phyloP scores from a whole-genome alignment of 176 grass and related monocot genomes.

The Eragrostis nindensis region DNA sequence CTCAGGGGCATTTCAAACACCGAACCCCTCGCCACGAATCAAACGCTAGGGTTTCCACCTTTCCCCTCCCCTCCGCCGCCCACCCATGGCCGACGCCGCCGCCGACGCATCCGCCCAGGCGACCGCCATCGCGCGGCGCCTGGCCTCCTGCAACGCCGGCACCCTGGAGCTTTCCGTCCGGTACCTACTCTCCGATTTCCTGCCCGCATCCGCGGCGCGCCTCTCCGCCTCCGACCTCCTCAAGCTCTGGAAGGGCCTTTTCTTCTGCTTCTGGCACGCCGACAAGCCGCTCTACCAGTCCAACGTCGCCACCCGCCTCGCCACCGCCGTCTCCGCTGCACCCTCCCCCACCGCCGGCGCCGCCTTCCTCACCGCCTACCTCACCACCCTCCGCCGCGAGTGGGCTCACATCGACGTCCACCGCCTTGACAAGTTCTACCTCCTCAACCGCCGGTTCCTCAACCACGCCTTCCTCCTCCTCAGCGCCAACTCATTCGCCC shows the following conservation, averaged over 20 bases:
- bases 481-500: slow-evolving; percentile 52
- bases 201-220: slow-evolving; percentile 27
- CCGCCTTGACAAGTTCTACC: slow-evolving; percentile 97
- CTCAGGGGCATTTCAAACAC: slow-evolving; percentile 44
- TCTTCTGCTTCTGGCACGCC: slow-evolving; percentile 98
- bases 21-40: slow-evolving; percentile 39
- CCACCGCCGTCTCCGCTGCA: slow-evolving; percentile 54
- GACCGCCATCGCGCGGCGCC: slow-evolving; percentile 64
- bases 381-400: slow-evolving; percentile 85
- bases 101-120: slow-evolving; percentile 47
- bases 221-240: slow-evolving; percentile 61
- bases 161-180: slow-evolving; percentile 59
- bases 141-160: slow-evolving; percentile 64
- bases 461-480: slow-evolving; percentile 73
- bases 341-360: slow-evolving; percentile 39
- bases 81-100: slow-evolving; percentile 38
- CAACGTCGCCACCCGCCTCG: slow-evolving; percentile 71
- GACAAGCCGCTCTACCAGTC: slow-evolving; percentile 77
- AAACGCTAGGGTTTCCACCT: slow-evolving; percentile 45
- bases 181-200: slow-evolving; percentile 55
- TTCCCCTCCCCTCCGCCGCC: neutral
- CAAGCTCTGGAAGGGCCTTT: slow-evolving; percentile 98
- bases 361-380: slow-evolving; percentile 63
- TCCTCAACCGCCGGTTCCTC: slow-evolving; percentile 81
- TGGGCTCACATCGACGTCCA: slow-evolving; percentile 86